A percentile compares a stretch with the other conserved stretches of the same genome.
Conservation (phyloP, 2,329 filamentous ascomycete species). For the Chaetothyriales sp. region DNA sequence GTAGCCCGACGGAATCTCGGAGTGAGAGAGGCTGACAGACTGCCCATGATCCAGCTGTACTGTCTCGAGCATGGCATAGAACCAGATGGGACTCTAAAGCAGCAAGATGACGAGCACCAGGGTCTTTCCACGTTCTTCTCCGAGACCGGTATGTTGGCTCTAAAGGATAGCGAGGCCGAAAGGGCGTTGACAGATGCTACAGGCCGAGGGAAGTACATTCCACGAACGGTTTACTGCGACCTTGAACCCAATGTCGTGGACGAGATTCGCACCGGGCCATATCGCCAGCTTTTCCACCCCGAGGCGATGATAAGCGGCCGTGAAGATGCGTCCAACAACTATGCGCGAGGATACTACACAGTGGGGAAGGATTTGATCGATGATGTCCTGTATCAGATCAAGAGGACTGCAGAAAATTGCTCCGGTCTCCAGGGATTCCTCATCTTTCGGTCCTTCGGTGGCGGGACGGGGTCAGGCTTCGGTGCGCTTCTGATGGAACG, state of each 20-base stretch:
- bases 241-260: conserved; percentile 99
- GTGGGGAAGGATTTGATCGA: conserved; percentile 99
- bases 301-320: conserved; percentile 99
- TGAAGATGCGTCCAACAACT: conserved; percentile 99
- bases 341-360: conserved; percentile 98
- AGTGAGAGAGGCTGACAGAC: conserved; percentile 16
- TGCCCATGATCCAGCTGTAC: conserved; percentile 63
- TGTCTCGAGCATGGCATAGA: conserved; percentile 99
- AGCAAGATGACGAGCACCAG: too few species aligned
- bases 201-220: conserved; percentile 98
- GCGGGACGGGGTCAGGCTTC: conserved; percentile 96
- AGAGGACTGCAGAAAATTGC: conserved; percentile 95
- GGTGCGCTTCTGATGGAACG: conserved; percentile 95
- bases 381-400: conserved; percentile 92
- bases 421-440: conserved; percentile 96
- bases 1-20: neutral
- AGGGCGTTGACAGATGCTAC: conserved; percentile 5
- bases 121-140: conserved; percentile 99
- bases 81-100: too few species aligned
- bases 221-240: conserved; percentile 98
- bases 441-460: conserved; percentile 99
- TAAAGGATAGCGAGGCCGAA: conserved; percentile 2
- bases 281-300: conserved; percentile 94
- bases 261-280: conserved; percentile 93
- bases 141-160: conserved; percentile 65